A percentile compares a stretch with the other conserved stretches of the same genome.
Evolutionary conservation across 1,139 yeast genomes (phyloP).

Genomic region (Sugiyamaella novakii): DNA sequence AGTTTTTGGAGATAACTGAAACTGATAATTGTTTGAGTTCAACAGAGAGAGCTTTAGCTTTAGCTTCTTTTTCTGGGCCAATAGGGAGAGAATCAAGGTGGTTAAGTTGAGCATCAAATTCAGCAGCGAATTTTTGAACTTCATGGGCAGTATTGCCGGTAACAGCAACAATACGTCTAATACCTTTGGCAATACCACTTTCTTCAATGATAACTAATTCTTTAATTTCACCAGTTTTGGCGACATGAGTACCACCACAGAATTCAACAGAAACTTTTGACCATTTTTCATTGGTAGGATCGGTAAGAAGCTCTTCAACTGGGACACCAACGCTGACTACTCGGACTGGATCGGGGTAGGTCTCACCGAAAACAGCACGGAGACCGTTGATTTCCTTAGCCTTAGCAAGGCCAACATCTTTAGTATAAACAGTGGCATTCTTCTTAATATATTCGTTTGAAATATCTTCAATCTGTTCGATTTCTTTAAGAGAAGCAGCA

Average conservation of each 20-base stretch:
- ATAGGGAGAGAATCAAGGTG: constrained; percentile 57
- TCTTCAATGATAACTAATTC: constrained; percentile 89
- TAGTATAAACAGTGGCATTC: constrained; percentile 71
- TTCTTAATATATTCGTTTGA: constrained; percentile 70
- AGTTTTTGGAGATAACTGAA: constrained; percentile 78
- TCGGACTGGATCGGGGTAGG: constrained; percentile 98
- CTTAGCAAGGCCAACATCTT: constrained; percentile 72
- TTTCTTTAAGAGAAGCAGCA: constrained; percentile 65
- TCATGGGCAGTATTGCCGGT: constrained; percentile 89
- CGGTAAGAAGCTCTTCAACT: constrained; percentile 72
- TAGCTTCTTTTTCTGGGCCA: constrained; percentile 72
- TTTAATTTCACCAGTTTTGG: constrained; percentile 89
- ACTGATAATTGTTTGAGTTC: constrained; percentile 78
- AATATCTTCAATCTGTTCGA: constrained; percentile 72
- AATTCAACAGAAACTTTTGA: constrained; percentile 78
- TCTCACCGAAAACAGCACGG: constrained; percentile 98
- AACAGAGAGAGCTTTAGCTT: constrained; percentile 80
- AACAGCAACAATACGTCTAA: constrained; percentile 95
- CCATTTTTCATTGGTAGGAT: constrained; percentile 79
- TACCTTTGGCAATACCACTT: constrained; percentile 97
- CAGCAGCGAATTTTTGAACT: constrained; percentile 80
- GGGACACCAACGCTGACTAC: constrained; percentile 95
- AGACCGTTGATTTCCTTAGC: constrained; percentile 81
- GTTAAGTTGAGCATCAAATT: constrained; percentile 63
- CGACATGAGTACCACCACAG: constrained; percentile 99